A percentile compares a stretch with the other conserved stretches of the same genome.
phyloP scores from a whole-genome alignment of 495 filamentous ascomycete species.

The Lophiostoma macrostomum region DNA sequence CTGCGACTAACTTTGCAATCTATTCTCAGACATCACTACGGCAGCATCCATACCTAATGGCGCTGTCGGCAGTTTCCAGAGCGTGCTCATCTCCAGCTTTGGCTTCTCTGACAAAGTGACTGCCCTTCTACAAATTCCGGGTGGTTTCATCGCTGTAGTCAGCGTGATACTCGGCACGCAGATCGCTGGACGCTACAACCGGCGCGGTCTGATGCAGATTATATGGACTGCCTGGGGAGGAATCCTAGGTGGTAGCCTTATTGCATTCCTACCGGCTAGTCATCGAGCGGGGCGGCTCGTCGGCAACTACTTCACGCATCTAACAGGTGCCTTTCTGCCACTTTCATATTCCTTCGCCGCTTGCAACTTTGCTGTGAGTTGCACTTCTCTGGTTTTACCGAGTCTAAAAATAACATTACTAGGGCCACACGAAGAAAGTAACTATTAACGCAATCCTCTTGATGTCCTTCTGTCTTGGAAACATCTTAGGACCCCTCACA shows the following conservation, averaged over 20 bases:
- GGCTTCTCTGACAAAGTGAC: slow-evolving; percentile 54
- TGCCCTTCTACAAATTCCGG: slow-evolving; percentile 54
- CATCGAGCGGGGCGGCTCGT: slow-evolving; percentile 1
- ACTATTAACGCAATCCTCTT: slow-evolving; percentile 59
- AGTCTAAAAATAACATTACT: slow-evolving; percentile 42
- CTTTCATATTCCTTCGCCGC: slow-evolving; percentile 42
- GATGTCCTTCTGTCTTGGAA: slow-evolving; percentile 40
- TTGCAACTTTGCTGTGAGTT: slow-evolving; percentile 48
- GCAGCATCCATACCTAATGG: slow-evolving; percentile 55
- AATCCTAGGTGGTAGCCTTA: slow-evolving; percentile 13
- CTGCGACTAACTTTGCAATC: too few species aligned
- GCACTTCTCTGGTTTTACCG: not conserved
- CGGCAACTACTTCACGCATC: slow-evolving; percentile 45
- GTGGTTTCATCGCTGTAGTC: slow-evolving; percentile 7
- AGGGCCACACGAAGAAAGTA: slow-evolving; percentile 62
- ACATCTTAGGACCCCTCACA: slow-evolving; percentile 51
- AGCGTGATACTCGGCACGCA: slow-evolving; percentile 10
- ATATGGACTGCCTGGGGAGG: slow-evolving; percentile 9
- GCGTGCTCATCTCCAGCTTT: slow-evolving; percentile 59
- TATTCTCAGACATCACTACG: slow-evolving; percentile 59
- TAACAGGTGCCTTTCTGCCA: slow-evolving; percentile 58
- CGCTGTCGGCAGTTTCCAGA: slow-evolving; percentile 59
- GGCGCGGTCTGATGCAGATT: slow-evolving; percentile 10
- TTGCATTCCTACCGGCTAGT: slow-evolving; percentile 9
- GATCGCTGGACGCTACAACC: slow-evolving; percentile 15